phyloP scores from a whole-genome alignment of 78 protist genomes.

The Goniomonas avonlea region DNA sequence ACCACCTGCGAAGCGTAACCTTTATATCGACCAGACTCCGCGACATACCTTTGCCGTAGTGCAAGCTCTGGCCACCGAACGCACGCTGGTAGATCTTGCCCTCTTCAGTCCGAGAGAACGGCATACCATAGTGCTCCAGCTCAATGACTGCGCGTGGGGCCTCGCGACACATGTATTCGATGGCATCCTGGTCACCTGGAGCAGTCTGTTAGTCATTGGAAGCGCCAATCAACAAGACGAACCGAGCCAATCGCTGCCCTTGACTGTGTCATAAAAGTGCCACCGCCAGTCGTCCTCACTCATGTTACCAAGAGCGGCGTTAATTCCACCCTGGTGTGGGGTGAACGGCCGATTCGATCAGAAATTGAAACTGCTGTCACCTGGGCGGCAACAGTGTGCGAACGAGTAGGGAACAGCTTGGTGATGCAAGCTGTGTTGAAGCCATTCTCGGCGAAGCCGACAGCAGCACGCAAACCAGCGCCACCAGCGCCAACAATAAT shows the following conservation, averaged over 20 bases:
- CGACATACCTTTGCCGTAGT: slow-evolving; percentile 61
- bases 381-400: slow-evolving; percentile 98
- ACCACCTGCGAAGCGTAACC: slow-evolving; percentile 28
- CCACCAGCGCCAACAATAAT: slow-evolving; percentile 99
- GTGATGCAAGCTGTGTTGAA: slow-evolving; percentile 88
- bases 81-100: slow-evolving; percentile 86
- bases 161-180: slow-evolving; percentile 95
- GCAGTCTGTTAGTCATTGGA: neutral
- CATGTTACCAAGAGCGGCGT: slow-evolving; percentile 97
- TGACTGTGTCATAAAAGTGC: slow-evolving; percentile 97
- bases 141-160: slow-evolving; percentile 92
- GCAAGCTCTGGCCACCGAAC: slow-evolving; percentile 79
- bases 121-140: slow-evolving; percentile 93
- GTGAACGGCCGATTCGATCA: neutral
- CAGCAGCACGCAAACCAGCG: slow-evolving; percentile 96
- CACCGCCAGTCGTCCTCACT: slow-evolving; percentile 95
- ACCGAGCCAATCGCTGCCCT: slow-evolving; percentile 89
- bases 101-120: slow-evolving; percentile 94
- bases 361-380: neutral
- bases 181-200: slow-evolving; percentile 93
- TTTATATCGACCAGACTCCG: too few relatives aligned
- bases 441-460: slow-evolving; percentile 87
- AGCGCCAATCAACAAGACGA: slow-evolving; percentile 25
- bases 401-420: slow-evolving; percentile 96
- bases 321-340: slow-evolving; percentile 90